Conservation (phyloP, 2,329 filamentous ascomycete species). For the Xylariaceae sp. region DNA sequence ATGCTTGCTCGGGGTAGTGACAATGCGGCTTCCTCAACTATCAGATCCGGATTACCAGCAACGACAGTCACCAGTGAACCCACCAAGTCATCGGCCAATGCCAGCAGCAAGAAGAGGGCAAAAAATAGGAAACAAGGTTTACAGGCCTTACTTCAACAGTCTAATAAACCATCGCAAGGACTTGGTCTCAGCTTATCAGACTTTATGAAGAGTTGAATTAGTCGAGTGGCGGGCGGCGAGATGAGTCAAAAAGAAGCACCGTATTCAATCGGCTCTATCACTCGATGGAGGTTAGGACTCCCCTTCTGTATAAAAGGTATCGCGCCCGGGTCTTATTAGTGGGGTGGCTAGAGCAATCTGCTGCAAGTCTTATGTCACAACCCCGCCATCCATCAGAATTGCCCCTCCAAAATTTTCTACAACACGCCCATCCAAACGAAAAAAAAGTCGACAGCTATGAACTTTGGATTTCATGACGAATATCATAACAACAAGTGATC, state of each 20-base stretch:
- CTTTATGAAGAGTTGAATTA: slow-evolving; percentile 44
- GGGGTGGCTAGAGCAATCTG: not conserved
- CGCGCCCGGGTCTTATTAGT: no score
- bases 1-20: not conserved
- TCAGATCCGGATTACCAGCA: not conserved
- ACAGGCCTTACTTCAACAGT: slow-evolving; percentile 59
- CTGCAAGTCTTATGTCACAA: slow-evolving; percentile 16
- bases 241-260: not conserved
- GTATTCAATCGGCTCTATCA: no score
- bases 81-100: slow-evolving; percentile 41
- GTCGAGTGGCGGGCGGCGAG: not conserved
- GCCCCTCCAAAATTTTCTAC: slow-evolving; percentile 37
- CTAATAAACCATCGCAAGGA: slow-evolving; percentile 32
- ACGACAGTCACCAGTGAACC: slow-evolving; percentile 25
- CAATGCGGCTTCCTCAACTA: not conserved
- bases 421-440: slow-evolving; percentile 1
- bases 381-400: slow-evolving; percentile 33
- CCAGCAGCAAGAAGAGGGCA: slow-evolving; percentile 61
- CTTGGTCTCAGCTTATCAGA: slow-evolving; percentile 51
- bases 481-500: not conserved
- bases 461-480: no score
- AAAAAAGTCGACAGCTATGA: no score
- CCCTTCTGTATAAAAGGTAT: no score
- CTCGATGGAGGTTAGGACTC: no score
- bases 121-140: slow-evolving; percentile 63